These are phyloP conservation scores for Ustilago curta DNA, from an alignment of 1,284 basidiomycete genomes.

Conservation along the genomic window DNA sequence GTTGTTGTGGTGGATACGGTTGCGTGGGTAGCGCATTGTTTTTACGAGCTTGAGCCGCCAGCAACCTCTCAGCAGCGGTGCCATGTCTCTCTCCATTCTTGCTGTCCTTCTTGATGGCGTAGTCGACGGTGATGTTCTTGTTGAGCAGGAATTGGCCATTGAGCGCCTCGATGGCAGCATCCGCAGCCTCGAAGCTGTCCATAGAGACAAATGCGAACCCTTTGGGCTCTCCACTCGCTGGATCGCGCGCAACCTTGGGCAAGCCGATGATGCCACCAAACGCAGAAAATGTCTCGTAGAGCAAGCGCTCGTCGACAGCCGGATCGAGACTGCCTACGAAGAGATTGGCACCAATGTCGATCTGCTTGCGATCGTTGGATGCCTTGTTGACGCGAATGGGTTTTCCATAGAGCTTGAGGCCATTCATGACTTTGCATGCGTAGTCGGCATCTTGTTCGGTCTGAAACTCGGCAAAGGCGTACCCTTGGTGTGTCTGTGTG, in stretches of 20 bases:
- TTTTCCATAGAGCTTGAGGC: slow-evolving; percentile 98
- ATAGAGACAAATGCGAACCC: slow-evolving; percentile 97
- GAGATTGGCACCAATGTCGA: slow-evolving; percentile 96
- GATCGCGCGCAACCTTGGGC: slow-evolving; percentile 93
- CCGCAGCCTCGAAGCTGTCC: slow-evolving; percentile 95
- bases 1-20: slow-evolving; percentile 21
- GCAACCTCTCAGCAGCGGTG: slow-evolving; percentile 90
- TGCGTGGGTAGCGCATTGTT: slow-evolving; percentile 82
- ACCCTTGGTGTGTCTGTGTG: slow-evolving; percentile 96
- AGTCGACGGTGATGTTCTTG: slow-evolving; percentile 94
- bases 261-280: slow-evolving; percentile 94
- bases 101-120: slow-evolving; percentile 98
- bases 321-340: slow-evolving; percentile 96
- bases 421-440: slow-evolving; percentile 99
- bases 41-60: slow-evolving; percentile 94
- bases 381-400: slow-evolving; percentile 98
- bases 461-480: slow-evolving; percentile 98
- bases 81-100: slow-evolving; percentile 97
- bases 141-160: slow-evolving; percentile 98
- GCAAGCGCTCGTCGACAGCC: slow-evolving; percentile 88
- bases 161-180: slow-evolving; percentile 95
- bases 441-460: slow-evolving; percentile 99
- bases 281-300: slow-evolving; percentile 94
- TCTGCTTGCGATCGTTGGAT: slow-evolving; percentile 91
- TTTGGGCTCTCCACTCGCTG: slow-evolving; percentile 85